Evolutionary conservation across 2,329 filamentous ascomycete genomes (phyloP), one percentile per base, ranked within the genome.

Genomic region (Trichophyton rubrum): DNA sequence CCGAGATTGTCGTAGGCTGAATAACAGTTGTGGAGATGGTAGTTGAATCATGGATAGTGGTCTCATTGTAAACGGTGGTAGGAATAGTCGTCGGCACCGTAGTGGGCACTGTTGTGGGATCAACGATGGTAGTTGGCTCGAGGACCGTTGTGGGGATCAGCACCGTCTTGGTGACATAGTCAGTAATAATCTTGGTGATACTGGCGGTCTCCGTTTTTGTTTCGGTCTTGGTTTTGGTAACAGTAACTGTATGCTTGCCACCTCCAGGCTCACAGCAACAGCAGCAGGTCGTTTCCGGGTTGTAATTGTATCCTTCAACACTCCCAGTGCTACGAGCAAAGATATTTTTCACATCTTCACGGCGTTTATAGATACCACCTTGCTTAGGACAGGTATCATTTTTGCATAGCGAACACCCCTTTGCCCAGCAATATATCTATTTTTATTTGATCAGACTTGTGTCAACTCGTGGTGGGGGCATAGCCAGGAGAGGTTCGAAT

Each of bases 181-280:
- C 51, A 30, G 60, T 61, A 33, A 58, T 59, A 43, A 27, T 13
- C 13, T 40, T 57, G 9, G 57, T 55, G 13, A 56, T 38, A 13
- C 20, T 43, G 9, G 8, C 43, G 2, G 58, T 45, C 38, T 49
- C 58, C 55, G 64, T 67, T 35, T 56, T 58, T 38, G 55, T 60
- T 5, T 60, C 65, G 45, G 58, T 67, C 17, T 61, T 62, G 5
- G 58, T 61, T 22, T 59, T 17, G 47, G 41, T 60, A 41, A 62
- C 55, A n/a, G 53, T 60, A n/a, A 57, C 55, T 2, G 59, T 60
- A 17, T 30, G 33, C 3, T 56, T 56, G n/a, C 47, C n/a, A n/a
- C 40, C 30, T 11, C 22, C 43, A 45, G 40, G 15, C n/a, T 38
- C 40, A 24, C 57, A 59, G 22, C 57, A 59, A 15, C 57, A 59